Base-by-base conservation (phyloP, 2,329 filamentous ascomycete genomes). In the Huntiella omanensis region DNA sequence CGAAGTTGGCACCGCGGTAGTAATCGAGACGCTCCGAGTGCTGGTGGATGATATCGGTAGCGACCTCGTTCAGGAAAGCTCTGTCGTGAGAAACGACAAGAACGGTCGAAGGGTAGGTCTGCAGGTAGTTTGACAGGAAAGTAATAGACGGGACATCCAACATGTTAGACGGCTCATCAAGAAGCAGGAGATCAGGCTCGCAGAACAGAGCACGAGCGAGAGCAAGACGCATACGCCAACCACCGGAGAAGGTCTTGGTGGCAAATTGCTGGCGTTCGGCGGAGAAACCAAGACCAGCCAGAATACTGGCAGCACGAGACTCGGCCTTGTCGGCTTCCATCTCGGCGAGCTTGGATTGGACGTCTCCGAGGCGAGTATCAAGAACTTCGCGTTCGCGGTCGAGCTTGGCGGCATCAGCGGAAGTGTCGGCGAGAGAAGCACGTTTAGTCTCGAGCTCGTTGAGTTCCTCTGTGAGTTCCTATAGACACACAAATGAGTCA, bases 281-380 rank as follows among this genome's bases (percentile, higher is more conserved):
- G 0, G 91, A 96, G 73, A 98, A 98, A 55, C 91, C 91, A 49
- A 98, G 77, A 74, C 91, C 91, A 50, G 91, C 88, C 45, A 98
- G 71, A 58, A 98, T 98, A 63, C 84, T 95, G 43, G 91, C 91
- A 40, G 91, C 91, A 58, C 91, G 74, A 52, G 91, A 83, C 59
- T 98, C 91, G 49, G 91, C 91, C 65, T 95, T 96, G 67, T 98
- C 91, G 1, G 91, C 95, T 59, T 98, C 91, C 91, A 98, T 98
- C 63, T 98, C 91, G 15, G 87, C 76, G 50, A 98, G 71, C 63
- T 98, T 98, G 49, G 71, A 63, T 59, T 98, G 86, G 43, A 98
- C 78, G 58, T 98, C 91, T 54, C 81, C 85, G 40, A 98, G 71
- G 35, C 91, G 93, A 51, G 78, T 79, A 59, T 98, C 91, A 45